These are phyloP conservation scores for Fragilariopsis cylindrus DNA, from an alignment of 108 stramenopile genomes.

Conservation along the genomic window DNA sequence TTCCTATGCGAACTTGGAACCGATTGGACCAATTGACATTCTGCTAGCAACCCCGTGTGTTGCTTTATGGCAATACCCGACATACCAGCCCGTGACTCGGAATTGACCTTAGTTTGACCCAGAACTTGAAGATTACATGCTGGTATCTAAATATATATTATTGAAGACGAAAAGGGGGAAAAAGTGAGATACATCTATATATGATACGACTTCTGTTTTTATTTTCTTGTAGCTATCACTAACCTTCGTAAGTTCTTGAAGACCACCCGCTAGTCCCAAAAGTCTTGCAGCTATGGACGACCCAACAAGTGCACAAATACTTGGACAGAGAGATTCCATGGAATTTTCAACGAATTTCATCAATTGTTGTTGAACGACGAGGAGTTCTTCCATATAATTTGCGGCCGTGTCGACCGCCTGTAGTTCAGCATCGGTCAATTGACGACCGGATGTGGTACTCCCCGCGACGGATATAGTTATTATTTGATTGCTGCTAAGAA, in stretches of 20 bases:
- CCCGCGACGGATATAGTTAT: conserved; percentile 94
- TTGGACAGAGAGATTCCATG: conserved; percentile 73
- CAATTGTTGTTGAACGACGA: conserved; percentile 49
- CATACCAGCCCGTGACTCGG: conserved; percentile 44
- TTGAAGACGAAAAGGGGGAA: too few species aligned
- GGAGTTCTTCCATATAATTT: conserved; percentile 62
- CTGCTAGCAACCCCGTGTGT: conserved; percentile 82
- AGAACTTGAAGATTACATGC: conserved; percentile 80
- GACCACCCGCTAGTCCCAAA: conserved; percentile 90
- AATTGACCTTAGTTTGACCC: conserved; percentile 60
- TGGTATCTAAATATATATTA: conserved; percentile 46
- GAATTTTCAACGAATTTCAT: conserved; percentile 71
- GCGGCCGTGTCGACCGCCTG: conserved; percentile 40
- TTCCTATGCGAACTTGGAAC: conserved; percentile 71
- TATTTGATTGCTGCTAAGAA: conserved; percentile 81
- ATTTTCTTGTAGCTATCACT: neutral
- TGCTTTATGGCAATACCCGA: conserved; percentile 38
- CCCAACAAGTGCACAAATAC: conserved; percentile 82
- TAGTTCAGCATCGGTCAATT: conserved; percentile 62
- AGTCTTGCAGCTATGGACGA: conserved; percentile 80
- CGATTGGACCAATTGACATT: conserved; percentile 77
- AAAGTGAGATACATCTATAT: neutral
- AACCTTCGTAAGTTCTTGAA: conserved; percentile 72
- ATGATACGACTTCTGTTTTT: neutral
- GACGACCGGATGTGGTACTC: conserved; percentile 77